Evolutionary conservation across 106 monocot genomes (phyloP), one percentile per base, ranked within the genome.

Genomic region (Cymbidium sinense): DNA sequence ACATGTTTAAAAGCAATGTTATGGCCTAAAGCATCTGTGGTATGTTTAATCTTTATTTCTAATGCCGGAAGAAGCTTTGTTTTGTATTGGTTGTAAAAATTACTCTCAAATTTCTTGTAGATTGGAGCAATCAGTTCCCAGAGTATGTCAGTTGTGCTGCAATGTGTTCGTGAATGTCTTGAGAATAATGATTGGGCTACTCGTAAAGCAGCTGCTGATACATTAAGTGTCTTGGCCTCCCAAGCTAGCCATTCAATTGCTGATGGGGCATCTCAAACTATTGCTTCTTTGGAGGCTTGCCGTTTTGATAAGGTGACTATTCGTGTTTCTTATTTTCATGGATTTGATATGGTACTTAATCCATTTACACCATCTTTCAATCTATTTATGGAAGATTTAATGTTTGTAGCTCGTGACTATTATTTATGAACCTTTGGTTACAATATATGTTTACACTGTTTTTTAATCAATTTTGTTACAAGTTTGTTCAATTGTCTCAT

Each of bases 171-270:
- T 67, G 93, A 96, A 69, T 96, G 96, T 70, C 93, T 96, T 76
- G 91, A 94, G 31, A 96, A 77, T 78, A 91, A 43, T 86, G 96
- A 96, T 69, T 96, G 96, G 96, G 79, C 93, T 61, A 82, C 96
- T 37, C 93, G 96, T 55, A 96, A 96, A 78, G 88, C 96, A 75
- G 93, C 96, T 65, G 96, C 94, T 70, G 96, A 96, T 81, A 91
- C 91, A 81, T 81, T 96, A 25, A 79, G 76, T 76, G 79, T 89
- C 1, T 80, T 96, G 77, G 85, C 93, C 70, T 89, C 89, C 81
- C 77, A 83, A 75, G 89, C 96, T 44, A 87, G 82, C 79, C 88
- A 91, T 76, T 81, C 94, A 74, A 80, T 91, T 74, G 87, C 75
- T 50, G 91, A 96, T 67, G 86, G 82, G 30, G 80, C 84, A 81